Percentiles rank a stretch among this genome's conserved stretches.
phyloP scores from a whole-genome alignment of 257 asterid genomes.

The Dorcoceras hygrometricum region DNA sequence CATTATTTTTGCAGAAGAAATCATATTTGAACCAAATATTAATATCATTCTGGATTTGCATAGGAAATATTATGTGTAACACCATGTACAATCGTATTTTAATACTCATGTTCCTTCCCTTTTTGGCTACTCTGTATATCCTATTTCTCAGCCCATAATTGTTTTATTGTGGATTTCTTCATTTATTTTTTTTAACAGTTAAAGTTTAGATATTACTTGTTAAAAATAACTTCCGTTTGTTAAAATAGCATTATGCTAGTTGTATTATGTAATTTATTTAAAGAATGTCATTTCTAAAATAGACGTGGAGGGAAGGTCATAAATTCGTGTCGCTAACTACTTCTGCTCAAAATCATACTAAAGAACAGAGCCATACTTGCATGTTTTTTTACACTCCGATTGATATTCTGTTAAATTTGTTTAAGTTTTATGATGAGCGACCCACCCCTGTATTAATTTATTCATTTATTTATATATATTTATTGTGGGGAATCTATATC shows the following conservation, averaged over 20 bases:
- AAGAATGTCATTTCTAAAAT: no score
- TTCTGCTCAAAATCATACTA: background rate
- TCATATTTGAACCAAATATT: no score
- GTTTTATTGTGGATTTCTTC: constrained; percentile 4
- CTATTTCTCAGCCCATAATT: background rate
- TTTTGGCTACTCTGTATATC: background rate
- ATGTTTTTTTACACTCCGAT: constrained; percentile 8
- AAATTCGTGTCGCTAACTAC: no score
- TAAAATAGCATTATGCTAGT: no score
- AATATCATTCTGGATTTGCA: no score
- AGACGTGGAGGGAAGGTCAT: no score
- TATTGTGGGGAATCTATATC: constrained; percentile 6
- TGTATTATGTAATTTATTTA: no score
- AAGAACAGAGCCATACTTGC: constrained; percentile 15
- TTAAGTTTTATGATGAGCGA: constrained; percentile 9
- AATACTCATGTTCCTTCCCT: no score
- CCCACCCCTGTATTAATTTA: no score
- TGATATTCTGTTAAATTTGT: constrained; percentile 9
- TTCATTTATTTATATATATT: background rate
- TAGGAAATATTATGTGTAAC: no score
- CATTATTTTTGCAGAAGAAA: no score
- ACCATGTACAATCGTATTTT: no score
- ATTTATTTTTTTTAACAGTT: constrained; percentile 12
- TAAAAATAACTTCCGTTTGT: background rate
- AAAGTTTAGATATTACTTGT: constrained; percentile 9